A percentile compares a stretch with the other conserved stretches of the same genome.
Conservation (phyloP, 2,329 filamentous ascomycete genomes). For the Calonectria pteridis region DNA sequence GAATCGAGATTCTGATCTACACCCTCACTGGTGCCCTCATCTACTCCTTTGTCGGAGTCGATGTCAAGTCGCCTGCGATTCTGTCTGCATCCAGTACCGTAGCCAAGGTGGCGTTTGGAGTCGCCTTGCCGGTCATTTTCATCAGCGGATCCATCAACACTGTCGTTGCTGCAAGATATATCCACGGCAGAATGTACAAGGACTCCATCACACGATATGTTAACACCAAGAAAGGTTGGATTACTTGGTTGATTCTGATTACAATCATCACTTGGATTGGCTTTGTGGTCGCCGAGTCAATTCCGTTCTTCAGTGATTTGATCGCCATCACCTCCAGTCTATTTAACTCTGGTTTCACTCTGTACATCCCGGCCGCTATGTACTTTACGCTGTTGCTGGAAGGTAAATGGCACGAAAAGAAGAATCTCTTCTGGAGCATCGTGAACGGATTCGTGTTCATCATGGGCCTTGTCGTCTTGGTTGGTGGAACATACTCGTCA, state of each 20-base stretch:
- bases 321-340: constrained; percentile 63
- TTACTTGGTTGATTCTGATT: constrained; percentile 69
- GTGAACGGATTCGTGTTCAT: constrained; percentile 23
- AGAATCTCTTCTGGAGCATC: constrained; percentile 25
- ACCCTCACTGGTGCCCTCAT: constrained; percentile 72
- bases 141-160: constrained; percentile 74
- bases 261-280: constrained; percentile 60
- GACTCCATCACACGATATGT: constrained; percentile 33
- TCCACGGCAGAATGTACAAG: constrained; percentile 48
- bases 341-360: constrained; percentile 57
- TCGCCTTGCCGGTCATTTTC: constrained; percentile 76
- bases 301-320: constrained; percentile 78
- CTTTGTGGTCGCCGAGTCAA: constrained; percentile 70
- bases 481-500: constrained; percentile 28
- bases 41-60: constrained; percentile 72
- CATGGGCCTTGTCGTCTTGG: constrained; percentile 25
- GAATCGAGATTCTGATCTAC: constrained; percentile 70
- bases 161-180: constrained; percentile 51
- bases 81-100: constrained; percentile 67
- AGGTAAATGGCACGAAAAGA: constrained; percentile 32
- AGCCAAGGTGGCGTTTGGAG: constrained; percentile 73
- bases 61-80: constrained; percentile 72
- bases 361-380: constrained; percentile 53
- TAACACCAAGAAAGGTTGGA: constrained; percentile 46
- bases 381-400: constrained; percentile 52